Base-by-base conservation (phyloP, 768 basidiomycete species). In the Mycena amicta region DNA sequence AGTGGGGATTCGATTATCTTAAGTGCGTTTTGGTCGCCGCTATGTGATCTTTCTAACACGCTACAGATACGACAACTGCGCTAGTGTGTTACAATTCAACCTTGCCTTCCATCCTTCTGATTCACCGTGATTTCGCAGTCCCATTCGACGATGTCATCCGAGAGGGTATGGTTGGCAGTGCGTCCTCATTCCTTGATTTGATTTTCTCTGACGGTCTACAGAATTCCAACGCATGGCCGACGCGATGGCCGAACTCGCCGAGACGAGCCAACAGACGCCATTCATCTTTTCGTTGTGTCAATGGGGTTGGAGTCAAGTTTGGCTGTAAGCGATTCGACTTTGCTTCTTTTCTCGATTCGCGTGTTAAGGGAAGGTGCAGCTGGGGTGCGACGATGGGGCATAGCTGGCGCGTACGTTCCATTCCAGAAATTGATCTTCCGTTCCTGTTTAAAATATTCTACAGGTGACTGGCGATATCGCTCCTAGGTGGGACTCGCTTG, bases 1-100 rank as follows among this genome's bases (percentile, higher is more conserved):
- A 83, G 30, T 88, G 87, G 87, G 85, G 85, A 5, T 86, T 88
- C 54, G 83, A 88, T 68, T 84, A 84, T 62, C 74, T 88, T 43
- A 88, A 88, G 86, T 86, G 52, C 45, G 4, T 28, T 39, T 26
- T 23, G 4, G 22, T 25, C 31, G 22, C 5, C 18, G 26, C 23
- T 18, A 50, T 20, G 8, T 39, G 18, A 29, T 25, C 18, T 56
- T 30, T 53, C 30, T 28, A 27, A 20, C 8, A 51, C 3, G 22
- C 11, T 12, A n/a, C 31, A 74, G 74, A 61, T 84, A 83, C 53
- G 83, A 85, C 63, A 85, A 85, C 56, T 85, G 84, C 57, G 76
- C 75, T 5, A 79, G 83, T 83, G 52, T 3, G 61, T 59, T 23
- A 18, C 20, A 40, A 29, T 39, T 2, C 46, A 2, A 25, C 6